Evolutionary conservation across 345 rosid genomes (phyloP).

Genomic region (Syzygium grande): DNA sequence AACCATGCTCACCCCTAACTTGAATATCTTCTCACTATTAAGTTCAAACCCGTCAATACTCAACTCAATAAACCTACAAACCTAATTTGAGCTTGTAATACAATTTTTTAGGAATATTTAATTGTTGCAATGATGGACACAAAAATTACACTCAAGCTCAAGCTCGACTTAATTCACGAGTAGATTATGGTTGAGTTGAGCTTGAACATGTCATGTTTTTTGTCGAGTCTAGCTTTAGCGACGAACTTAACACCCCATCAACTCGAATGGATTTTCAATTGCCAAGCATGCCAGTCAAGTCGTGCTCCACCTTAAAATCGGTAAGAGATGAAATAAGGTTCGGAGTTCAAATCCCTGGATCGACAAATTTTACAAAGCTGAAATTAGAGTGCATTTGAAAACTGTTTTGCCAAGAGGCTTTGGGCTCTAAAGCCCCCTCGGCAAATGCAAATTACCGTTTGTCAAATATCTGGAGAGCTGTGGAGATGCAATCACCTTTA

Average conservation of each 20-base stretch:
- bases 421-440: too few relatives aligned
- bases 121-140: neutral
- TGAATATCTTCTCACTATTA: rapidly evolving
- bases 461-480: too few relatives aligned
- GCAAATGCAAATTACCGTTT: too few relatives aligned
- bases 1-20: too few relatives aligned
- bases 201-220: neutral
- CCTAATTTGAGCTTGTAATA: neutral
- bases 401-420: too few relatives aligned
- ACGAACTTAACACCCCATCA: neutral
- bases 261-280: neutral
- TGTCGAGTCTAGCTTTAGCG: rapidly evolving
- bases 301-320: rapidly evolving
- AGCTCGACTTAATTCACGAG: neutral
- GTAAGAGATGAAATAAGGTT: neutral
- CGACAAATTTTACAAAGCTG: rapidly evolving
- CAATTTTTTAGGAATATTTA: too few relatives aligned
- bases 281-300: rapidly evolving
- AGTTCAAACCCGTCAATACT: rapidly evolving
- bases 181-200: neutral
- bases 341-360: rapidly evolving
- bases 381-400: neutral
- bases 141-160: neutral
- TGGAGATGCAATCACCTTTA: too few relatives aligned
- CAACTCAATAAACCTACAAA: neutral